Evolutionary conservation across 139 green algal species (phyloP), one percentile per base, ranked within the genome.

Genomic region (Desmodesmus armatus): DNA sequence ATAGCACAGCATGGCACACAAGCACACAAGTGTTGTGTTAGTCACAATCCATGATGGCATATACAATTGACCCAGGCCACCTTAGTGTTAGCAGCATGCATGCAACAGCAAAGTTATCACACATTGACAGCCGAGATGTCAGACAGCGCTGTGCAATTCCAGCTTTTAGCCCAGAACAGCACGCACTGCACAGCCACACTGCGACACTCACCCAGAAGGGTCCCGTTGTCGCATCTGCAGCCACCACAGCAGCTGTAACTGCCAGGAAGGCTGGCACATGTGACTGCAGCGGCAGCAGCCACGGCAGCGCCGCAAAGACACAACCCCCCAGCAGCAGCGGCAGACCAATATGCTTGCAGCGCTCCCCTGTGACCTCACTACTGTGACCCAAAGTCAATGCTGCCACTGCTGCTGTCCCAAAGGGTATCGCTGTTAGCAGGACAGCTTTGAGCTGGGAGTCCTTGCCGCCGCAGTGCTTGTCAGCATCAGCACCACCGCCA

Each of bases 161-260:
- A 58, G 17, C 47, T 58, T 13, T 2, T 58, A 23, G 47, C 47
- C 47, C 17, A 15, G 13, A 58, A 58, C 13, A 7, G 21, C 27
- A 17, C 27, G 27, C 41, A 31, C n/a, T n/a, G n/a, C n/a, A n/a
- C n/a, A n/a, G n/a, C n/a, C n/a, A n/a, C n/a, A n/a, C n/a, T n/a
- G n/a, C n/a, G 27, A n/a, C 7, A 49, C 63, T 23, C 65, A 75
- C 44, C 63, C 63, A 77, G 33, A 66, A 77, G 1, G 44, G 44
- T 3, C 79, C 79, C 27, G 79, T 85, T 37, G 79, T 85, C 23
- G 79, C 79, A 41, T 85, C 79, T 35, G 79, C 79, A 33, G 79
- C 79, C 63, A 85, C 65, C 13, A 85, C 79, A 21, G 79, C 79
- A 25, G 37, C 43, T 9, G 63, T 75, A 13, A 85, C 79, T 7